A percentile compares a stretch with the other conserved stretches of the same genome.
These are phyloP conservation scores for Dissophora globulifera DNA, from an alignment of 192 early-diverging fungal species.

Conservation along the genomic window DNA sequence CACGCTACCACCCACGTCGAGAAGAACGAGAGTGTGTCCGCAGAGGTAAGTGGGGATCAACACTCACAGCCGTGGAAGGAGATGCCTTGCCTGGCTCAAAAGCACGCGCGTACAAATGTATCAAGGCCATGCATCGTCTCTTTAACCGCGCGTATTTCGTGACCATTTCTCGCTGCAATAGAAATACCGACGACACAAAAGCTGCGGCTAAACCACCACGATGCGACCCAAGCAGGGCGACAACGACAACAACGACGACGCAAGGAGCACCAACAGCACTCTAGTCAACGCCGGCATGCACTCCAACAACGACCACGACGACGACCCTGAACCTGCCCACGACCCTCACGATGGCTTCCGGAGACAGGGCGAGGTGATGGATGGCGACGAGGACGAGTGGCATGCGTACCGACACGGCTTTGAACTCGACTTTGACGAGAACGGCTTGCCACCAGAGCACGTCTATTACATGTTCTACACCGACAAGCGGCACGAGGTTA, in stretches of 20 bases:
- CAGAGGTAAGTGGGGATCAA: too few relatives aligned
- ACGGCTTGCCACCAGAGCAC: slow-evolving; percentile 56
- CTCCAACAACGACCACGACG: slow-evolving; percentile 47
- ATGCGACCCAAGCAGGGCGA: slow-evolving; percentile 44
- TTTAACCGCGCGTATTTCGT: too few relatives aligned
- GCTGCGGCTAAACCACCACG: too few relatives aligned
- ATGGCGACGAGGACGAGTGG: slow-evolving; percentile 36
- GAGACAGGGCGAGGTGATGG: slow-evolving; percentile 28
- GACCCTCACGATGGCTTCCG: slow-evolving; percentile 18
- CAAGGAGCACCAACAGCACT: slow-evolving; percentile 64
- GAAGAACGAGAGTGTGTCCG: too few relatives aligned
- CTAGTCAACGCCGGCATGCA: slow-evolving; percentile 61
- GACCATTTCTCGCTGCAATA: too few relatives aligned
- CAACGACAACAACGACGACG: slow-evolving; percentile 60
- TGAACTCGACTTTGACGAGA: slow-evolving; percentile 60
- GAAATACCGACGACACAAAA: too few relatives aligned
- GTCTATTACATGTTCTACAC: slow-evolving; percentile 63
- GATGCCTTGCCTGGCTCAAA: too few relatives aligned
- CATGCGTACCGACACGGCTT: slow-evolving; percentile 60
- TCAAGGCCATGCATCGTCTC: too few relatives aligned
- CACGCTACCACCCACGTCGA: too few relatives aligned
- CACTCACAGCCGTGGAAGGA: too few relatives aligned
- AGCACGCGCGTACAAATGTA: too few relatives aligned
- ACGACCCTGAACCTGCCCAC: slow-evolving; percentile 17
- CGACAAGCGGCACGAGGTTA: slow-evolving; percentile 65